A percentile compares a stretch with the other conserved stretches of the same genome.
These are phyloP conservation scores for Lactifluus volemus DNA, from an alignment of 768 basidiomycete genomes.

Conservation along the genomic window DNA sequence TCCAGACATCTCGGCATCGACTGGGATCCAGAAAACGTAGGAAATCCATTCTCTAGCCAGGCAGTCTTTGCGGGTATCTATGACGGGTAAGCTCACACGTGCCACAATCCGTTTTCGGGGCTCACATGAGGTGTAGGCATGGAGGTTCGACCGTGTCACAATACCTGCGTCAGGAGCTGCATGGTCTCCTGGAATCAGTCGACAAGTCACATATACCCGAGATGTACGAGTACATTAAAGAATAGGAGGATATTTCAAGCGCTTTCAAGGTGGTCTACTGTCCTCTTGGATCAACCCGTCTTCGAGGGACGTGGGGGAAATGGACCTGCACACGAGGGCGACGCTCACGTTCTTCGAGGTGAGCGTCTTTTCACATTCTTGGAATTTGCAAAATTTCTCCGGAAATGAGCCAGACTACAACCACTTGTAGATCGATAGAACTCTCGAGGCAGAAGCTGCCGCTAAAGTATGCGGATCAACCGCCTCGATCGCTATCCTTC, in stretches of 20 bases:
- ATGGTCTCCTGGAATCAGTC: conserved; percentile 75
- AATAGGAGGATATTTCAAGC: conserved; percentile 86
- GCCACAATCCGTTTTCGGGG: not conserved
- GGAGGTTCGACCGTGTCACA: conserved; percentile 88
- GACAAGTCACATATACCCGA: conserved; percentile 65
- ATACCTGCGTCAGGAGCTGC: conserved; percentile 77
- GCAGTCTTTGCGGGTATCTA: conserved; percentile 85
- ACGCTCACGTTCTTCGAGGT: conserved; percentile 86
- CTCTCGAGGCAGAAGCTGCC: conserved; percentile 56
- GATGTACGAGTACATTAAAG: conserved; percentile 65
- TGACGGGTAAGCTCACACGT: conserved; percentile 58
- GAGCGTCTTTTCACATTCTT: conserved; percentile 20
- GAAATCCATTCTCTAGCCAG: conserved; percentile 56
- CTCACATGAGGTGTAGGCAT: conserved; percentile 45
- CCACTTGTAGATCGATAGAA: conserved; percentile 57
- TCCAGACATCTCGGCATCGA: conserved; percentile 53
- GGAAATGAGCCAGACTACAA: not conserved
- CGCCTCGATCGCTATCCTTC: conserved; percentile 84
- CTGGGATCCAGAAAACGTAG: conserved; percentile 59
- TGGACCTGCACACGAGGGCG: conserved; percentile 77
- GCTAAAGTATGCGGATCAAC: conserved; percentile 81
- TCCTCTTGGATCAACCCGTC: conserved; percentile 47
- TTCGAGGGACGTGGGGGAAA: conserved; percentile 23
- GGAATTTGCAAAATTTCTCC: not conserved
- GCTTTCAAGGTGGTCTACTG: conserved; percentile 76